Percentiles rank a stretch among this genome's conserved stretches.
These are phyloP conservation scores for Fusarium mangiferae DNA, from an alignment of 2,329 filamentous ascomycete genomes.

Conservation along the genomic window DNA sequence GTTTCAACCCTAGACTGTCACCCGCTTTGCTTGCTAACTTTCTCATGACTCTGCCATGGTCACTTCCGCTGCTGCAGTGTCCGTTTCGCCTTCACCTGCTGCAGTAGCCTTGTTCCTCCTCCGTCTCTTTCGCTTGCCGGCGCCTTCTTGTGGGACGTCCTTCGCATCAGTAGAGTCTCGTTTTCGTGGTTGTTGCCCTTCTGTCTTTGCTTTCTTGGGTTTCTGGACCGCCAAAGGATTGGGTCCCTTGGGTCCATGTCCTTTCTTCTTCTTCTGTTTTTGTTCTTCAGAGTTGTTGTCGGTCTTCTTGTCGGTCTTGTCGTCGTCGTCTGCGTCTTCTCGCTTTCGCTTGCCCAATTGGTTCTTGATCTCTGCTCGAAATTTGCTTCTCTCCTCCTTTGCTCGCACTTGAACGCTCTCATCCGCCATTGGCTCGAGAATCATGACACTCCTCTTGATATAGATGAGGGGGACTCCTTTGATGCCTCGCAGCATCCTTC, in stretches of 20 bases:
- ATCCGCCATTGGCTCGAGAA: conserved; percentile 76
- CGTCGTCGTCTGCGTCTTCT: conserved; percentile 53
- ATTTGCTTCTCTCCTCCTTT: conserved; percentile 78
- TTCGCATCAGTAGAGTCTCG: conserved; percentile 47
- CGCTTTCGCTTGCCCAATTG: conserved; percentile 62
- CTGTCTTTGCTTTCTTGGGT: conserved; percentile 62
- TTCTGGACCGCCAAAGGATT: conserved; percentile 80
- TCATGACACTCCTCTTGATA: conserved; percentile 81
- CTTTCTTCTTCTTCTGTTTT: conserved; percentile 65
- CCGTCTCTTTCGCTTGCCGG: conserved; percentile 47
- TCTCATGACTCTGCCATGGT: conserved; percentile 35
- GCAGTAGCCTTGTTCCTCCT: conserved; percentile 44
- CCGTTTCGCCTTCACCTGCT: conserved; percentile 26
- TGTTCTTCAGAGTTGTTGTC: conserved; percentile 17
- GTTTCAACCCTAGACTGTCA: conserved; percentile 3
- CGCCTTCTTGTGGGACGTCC: conserved; percentile 37
- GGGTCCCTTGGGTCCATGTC: conserved; percentile 72
- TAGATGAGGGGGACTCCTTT: conserved; percentile 81
- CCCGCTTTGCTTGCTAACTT: conserved; percentile 4
- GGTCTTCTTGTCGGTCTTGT: conserved; percentile 27
- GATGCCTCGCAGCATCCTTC: conserved; percentile 72
- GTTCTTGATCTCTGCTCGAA: conserved; percentile 73
- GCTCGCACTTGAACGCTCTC: conserved; percentile 71
- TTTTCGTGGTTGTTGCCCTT: conserved; percentile 45
- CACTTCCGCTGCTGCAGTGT: conserved; percentile 5